Conservation (phyloP, 495 filamentous ascomycete species). For the Pseudomonodictys pantanalensis region DNA sequence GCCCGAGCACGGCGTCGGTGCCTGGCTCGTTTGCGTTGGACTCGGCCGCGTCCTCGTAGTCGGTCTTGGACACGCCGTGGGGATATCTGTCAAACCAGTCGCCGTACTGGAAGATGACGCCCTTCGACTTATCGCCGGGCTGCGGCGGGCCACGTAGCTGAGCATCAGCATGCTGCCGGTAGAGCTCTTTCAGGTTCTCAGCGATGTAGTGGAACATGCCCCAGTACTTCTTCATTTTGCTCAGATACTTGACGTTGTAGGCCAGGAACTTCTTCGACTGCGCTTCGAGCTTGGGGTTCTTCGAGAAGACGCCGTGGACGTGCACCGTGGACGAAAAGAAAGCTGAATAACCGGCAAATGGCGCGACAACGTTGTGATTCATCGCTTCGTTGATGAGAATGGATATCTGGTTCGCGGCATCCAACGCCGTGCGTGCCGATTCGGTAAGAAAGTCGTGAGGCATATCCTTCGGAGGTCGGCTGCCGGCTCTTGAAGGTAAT, state of each 20-base stretch:
- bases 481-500: slow-evolving; percentile 67
- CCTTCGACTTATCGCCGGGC: slow-evolving; percentile 25
- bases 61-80: slow-evolving; percentile 77
- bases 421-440: slow-evolving; percentile 71
- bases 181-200: slow-evolving; percentile 88
- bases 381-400: slow-evolving; percentile 75
- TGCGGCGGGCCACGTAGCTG: slow-evolving; percentile 39
- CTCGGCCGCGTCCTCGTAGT: slow-evolving; percentile 75
- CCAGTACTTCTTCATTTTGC: slow-evolving; percentile 96
- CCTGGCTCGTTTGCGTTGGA: slow-evolving; percentile 65
- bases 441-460: slow-evolving; percentile 77
- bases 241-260: slow-evolving; percentile 83
- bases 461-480: slow-evolving; percentile 66
- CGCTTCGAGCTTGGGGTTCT: slow-evolving; percentile 68
- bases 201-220: slow-evolving; percentile 97
- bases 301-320: slow-evolving; percentile 85
- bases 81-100: slow-evolving; percentile 98
- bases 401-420: slow-evolving; percentile 88
- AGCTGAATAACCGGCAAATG: slow-evolving; percentile 91
- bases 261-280: slow-evolving; percentile 82
- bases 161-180: slow-evolving; percentile 79
- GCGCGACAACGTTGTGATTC: slow-evolving; percentile 76
- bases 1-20: slow-evolving; percentile 76
- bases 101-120: slow-evolving; percentile 86
- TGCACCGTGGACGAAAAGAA: slow-evolving; percentile 91